These are phyloP conservation scores for Picea glauca DNA, from an alignment of 75 land plant genomes.

Conservation along the genomic window DNA sequence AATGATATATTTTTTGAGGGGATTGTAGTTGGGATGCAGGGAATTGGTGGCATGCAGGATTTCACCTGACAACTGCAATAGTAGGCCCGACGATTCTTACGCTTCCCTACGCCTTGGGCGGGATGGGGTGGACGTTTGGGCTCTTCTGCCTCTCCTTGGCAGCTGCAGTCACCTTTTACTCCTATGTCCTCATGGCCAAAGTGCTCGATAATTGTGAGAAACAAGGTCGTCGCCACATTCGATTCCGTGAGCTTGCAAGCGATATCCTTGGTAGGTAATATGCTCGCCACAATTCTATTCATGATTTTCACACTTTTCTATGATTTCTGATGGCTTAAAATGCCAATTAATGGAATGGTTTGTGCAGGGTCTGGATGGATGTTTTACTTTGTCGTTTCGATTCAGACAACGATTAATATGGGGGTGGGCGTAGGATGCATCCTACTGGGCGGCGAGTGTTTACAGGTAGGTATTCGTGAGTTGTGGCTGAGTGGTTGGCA, in stretches of 20 bases:
- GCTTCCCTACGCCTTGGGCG: conserved; percentile 74
- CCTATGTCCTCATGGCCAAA: conserved; percentile 71
- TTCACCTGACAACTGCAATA: conserved; percentile 82
- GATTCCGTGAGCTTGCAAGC: conserved; percentile 85
- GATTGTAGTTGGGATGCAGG: neutral
- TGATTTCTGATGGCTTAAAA: neutral
- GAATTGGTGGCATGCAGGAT: conserved; percentile 85
- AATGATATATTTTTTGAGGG: neutral
- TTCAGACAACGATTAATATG: conserved; percentile 60
- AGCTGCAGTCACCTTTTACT: conserved; percentile 72
- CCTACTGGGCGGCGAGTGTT: conserved; percentile 49
- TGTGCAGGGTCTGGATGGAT: conserved; percentile 62
- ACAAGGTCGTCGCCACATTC: conserved; percentile 72
- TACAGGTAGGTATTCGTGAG: conserved; percentile 26
- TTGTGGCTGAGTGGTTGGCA: too few species aligned
- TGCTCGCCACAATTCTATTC: neutral
- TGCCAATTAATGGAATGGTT: neutral
- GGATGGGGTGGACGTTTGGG: conserved; percentile 76
- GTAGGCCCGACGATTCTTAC: conserved; percentile 83
- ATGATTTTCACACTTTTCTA: neutral
- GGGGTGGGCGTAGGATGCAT: conserved; percentile 62
- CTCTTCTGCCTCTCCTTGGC: conserved; percentile 49
- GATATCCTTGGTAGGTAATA: conserved; percentile 63
- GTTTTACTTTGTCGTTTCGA: conserved; percentile 59
- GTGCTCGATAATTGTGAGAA: conserved; percentile 81